Percentiles rank a stretch among this genome's conserved stretches.
phyloP scores from a whole-genome alignment of 2,329 filamentous ascomycete species.

The Paraphoma chrysanthemicola region DNA sequence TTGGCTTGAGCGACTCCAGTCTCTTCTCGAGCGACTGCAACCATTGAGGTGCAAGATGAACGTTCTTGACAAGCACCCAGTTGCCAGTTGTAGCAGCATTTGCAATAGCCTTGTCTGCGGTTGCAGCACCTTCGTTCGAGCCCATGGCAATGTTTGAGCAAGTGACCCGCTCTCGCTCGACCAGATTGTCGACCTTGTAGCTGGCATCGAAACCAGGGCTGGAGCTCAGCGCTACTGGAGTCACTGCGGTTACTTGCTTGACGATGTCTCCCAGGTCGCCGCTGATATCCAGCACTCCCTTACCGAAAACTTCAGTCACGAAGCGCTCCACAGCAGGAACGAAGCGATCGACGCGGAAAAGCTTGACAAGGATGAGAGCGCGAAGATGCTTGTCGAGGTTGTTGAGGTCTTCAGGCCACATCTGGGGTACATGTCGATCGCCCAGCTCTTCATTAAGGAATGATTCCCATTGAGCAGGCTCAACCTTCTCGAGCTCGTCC shows the following conservation, averaged over 20 bases:
- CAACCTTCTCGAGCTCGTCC: conserved; percentile 69
- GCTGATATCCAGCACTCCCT: conserved; percentile 79
- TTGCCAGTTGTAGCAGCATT: conserved; percentile 89
- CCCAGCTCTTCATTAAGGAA: conserved; percentile 88
- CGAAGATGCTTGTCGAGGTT: conserved; percentile 78
- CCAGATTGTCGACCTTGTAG: conserved; percentile 97
- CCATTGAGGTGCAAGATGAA: conserved; percentile 95
- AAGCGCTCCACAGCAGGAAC: conserved; percentile 94
- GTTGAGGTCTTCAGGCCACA: conserved; percentile 72
- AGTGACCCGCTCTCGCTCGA: conserved; percentile 79
- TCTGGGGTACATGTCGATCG: conserved; percentile 79
- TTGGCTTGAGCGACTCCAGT: conserved; percentile 92
- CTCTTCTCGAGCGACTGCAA: conserved; percentile 96
- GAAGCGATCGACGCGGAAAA: conserved; percentile 94
- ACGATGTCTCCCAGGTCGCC: conserved; percentile 88
- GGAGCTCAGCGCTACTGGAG: conserved; percentile 90
- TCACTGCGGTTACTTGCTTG: conserved; percentile 79
- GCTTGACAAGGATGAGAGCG: conserved; percentile 88
- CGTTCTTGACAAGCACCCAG: conserved; percentile 99
- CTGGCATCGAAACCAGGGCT: conserved; percentile 97
- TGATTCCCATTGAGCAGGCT: conserved; percentile 73
- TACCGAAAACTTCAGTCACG: conserved; percentile 82
- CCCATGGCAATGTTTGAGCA: conserved; percentile 99
- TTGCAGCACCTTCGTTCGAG: conserved; percentile 90
- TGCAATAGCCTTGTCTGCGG: conserved; percentile 92